Conservation (phyloP, 495 filamentous ascomycete genomes). For the Hypoxylon cercidicola region DNA sequence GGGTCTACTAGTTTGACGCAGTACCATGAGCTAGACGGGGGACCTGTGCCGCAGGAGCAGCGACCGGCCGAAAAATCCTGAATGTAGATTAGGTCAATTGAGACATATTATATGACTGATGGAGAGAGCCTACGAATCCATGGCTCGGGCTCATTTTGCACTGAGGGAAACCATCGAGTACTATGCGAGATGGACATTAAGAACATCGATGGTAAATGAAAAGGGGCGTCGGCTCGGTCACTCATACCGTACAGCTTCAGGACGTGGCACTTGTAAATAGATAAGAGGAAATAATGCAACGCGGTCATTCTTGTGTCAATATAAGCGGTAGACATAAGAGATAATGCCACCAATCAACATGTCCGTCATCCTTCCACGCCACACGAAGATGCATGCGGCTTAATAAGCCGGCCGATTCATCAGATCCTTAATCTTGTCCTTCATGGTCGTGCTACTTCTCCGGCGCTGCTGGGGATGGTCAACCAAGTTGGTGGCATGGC, state of each 20-base stretch:
- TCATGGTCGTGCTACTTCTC: conserved; percentile 39
- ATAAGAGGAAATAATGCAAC: too few species aligned
- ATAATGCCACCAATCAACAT: conserved; percentile 9
- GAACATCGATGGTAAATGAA: too few species aligned
- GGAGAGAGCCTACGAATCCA: too few species aligned
- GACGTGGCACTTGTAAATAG: too few species aligned
- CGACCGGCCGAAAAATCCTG: background rate
- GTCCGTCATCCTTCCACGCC: background rate
- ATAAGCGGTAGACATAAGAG: conserved; percentile 8
- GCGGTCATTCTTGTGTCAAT: conserved; percentile 14
- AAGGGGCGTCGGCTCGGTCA: too few species aligned
- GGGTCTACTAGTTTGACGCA: background rate
- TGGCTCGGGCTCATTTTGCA: too few species aligned
- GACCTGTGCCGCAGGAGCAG: background rate
- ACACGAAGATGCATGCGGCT: background rate
- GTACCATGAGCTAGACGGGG: conserved; percentile 17
- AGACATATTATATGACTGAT: too few species aligned
- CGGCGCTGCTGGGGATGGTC: conserved; percentile 43
- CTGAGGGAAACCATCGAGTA: background rate
- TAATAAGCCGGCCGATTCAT: conserved; percentile 46
- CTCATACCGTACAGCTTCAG: too few species aligned
- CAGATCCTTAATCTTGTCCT: conserved; percentile 38
- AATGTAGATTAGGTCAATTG: too few species aligned
- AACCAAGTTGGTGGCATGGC: conserved; percentile 39
- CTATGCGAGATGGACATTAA: background rate